Evolutionary conservation across 2,329 filamentous ascomycete species (phyloP).

Genomic region (Clonostachys rhizophaga): DNA sequence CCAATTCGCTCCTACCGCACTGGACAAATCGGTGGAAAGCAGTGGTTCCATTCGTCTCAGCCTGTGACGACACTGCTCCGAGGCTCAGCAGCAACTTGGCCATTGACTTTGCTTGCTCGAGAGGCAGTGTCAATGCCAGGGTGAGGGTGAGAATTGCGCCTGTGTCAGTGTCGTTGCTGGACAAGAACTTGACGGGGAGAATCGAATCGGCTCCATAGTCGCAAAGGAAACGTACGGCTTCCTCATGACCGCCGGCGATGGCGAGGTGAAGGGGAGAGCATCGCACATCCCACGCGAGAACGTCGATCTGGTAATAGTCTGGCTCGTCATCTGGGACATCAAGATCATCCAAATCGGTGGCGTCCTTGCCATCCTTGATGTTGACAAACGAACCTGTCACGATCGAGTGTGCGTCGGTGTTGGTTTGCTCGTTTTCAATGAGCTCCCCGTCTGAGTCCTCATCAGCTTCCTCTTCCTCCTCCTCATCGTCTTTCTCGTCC

Average conservation of each 20-base stretch:
- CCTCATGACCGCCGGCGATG: slow-evolving; percentile 66
- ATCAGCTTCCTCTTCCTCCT: slow-evolving; percentile 20
- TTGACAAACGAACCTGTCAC: slow-evolving; percentile 74
- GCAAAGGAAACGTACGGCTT: slow-evolving; percentile 65
- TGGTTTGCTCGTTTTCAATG: slow-evolving; percentile 38
- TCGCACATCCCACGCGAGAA: slow-evolving; percentile 74
- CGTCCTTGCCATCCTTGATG: slow-evolving; percentile 41
- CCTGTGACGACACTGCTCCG: slow-evolving; percentile 70
- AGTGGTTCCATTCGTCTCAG: slow-evolving; percentile 59
- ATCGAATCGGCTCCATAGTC: slow-evolving; percentile 74
- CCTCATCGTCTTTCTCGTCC: slow-evolving; percentile 1
- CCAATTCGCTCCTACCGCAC: slow-evolving; percentile 37
- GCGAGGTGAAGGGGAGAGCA: slow-evolving; percentile 75
- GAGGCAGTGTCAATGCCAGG: slow-evolving; percentile 60
- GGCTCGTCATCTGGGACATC: slow-evolving; percentile 61
- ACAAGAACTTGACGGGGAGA: slow-evolving; percentile 65
- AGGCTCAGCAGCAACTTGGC: slow-evolving; percentile 59
- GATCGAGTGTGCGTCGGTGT: slow-evolving; percentile 45
- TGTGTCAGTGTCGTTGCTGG: slow-evolving; percentile 39
- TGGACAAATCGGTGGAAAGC: slow-evolving; percentile 61
- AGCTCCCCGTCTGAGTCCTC: slow-evolving; percentile 39
- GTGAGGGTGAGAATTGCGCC: slow-evolving; percentile 65
- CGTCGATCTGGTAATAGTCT: slow-evolving; percentile 75
- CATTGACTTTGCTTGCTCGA: slow-evolving; percentile 62
- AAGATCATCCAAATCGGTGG: slow-evolving; percentile 30